Evolutionary conservation across 2,329 filamentous ascomycete genomes (phyloP).

Genomic region (Claviceps africana): DNA sequence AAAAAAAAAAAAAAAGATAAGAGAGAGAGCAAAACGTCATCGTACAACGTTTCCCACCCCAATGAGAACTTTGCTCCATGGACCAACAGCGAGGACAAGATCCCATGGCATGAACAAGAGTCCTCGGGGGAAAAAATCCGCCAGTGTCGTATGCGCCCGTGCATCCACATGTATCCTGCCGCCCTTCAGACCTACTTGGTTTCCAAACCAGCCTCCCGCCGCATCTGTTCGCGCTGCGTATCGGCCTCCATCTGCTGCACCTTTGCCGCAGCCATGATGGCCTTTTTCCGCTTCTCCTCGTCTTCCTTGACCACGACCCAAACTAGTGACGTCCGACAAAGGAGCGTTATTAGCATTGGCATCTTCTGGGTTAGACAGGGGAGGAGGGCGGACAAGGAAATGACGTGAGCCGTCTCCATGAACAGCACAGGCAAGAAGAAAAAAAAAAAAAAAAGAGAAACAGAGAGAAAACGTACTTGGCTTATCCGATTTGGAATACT

Average conservation of each 20-base stretch:
- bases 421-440: background rate
- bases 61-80: background rate
- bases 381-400: too few species aligned
- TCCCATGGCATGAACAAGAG: background rate
- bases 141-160: too few species aligned
- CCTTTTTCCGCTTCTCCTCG: slow-evolving; percentile 27
- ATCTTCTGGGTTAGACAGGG: background rate
- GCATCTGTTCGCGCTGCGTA: slow-evolving; percentile 33
- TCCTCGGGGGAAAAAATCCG: too few species aligned
- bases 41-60: background rate
- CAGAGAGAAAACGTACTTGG: slow-evolving; percentile 77
- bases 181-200: slow-evolving; percentile 14
- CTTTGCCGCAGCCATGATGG: slow-evolving; percentile 20
- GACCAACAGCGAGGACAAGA: background rate
- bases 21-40: background rate
- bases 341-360: background rate
- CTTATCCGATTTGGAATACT: slow-evolving; percentile 82
- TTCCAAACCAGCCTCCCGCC: slow-evolving; percentile 32
- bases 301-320: slow-evolving; percentile 38
- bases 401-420: background rate
- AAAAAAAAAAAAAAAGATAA: too few species aligned
- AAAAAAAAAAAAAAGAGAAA: background rate
- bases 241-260: slow-evolving; percentile 28
- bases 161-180: background rate
- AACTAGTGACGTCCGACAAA: slow-evolving; percentile 19